Evolutionary conservation across 2,329 filamentous ascomycete genomes (phyloP).

Genomic region (Aspergillus jensenii): DNA sequence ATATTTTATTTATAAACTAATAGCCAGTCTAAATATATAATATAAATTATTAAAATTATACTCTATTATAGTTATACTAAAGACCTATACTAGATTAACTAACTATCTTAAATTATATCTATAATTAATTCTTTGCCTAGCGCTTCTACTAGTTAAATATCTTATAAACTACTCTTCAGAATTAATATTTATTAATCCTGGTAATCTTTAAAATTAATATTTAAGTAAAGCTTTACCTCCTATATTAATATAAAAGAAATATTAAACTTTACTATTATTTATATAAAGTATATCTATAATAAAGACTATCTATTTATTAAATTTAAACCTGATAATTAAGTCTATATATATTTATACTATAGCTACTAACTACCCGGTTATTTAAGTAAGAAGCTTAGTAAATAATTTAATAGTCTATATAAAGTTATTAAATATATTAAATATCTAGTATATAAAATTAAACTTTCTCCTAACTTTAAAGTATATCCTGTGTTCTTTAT

Average conservation of each 20-base stretch:
- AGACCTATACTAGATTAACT: background rate
- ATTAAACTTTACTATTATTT: no score
- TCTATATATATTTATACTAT: background rate
- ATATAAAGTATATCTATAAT: background rate
- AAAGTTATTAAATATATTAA: background rate
- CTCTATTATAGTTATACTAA: background rate
- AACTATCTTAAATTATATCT: background rate
- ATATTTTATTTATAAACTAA: background rate
- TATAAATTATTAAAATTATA: constrained; percentile 1
- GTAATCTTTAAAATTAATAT: background rate
- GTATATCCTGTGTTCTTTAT: background rate
- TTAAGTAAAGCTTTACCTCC: background rate
- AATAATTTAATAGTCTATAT: background rate
- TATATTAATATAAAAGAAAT: no score
- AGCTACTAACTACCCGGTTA: background rate
- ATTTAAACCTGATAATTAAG: background rate
- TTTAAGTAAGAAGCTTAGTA: background rate
- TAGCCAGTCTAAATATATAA: background rate
- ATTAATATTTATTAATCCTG: background rate
- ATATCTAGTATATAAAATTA: background rate
- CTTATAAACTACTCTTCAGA: background rate
- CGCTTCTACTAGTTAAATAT: background rate
- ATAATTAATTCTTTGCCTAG: background rate
- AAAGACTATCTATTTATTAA: no score
- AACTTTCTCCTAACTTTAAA: constrained; percentile 19